A percentile compares a stretch with the other conserved stretches of the same genome.
Evolutionary conservation across 805 yeast species (phyloP).

Genomic region (Saturnispora sanitii): DNA sequence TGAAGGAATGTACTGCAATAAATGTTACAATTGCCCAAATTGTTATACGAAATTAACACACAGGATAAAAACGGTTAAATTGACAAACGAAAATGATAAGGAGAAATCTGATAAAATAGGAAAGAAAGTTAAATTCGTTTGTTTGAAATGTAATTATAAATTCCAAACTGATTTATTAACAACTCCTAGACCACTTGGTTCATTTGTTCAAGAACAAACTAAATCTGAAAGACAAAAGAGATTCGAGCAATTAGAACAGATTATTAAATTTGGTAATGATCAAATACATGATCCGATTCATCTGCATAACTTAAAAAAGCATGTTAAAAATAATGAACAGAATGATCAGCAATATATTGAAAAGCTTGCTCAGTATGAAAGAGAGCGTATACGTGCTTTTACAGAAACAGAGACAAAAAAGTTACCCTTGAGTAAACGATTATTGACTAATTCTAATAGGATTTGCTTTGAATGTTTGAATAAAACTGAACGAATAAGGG

Average conservation of each 20-base stretch:
- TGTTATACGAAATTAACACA: constrained; percentile 19
- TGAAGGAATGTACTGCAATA: too few relatives aligned
- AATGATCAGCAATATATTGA: too few relatives aligned
- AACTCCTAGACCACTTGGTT: not conserved
- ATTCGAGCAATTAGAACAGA: not conserved
- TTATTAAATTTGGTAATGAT: not conserved
- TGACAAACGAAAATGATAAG: not conserved
- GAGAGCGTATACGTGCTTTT: too few relatives aligned
- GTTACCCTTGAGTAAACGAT: too few relatives aligned
- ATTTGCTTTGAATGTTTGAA: too few relatives aligned
- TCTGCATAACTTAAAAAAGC: too few relatives aligned
- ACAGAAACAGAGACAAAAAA: too few relatives aligned
- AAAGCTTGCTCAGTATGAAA: too few relatives aligned
- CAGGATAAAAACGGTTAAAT: not conserved
- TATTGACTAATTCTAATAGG: too few relatives aligned
- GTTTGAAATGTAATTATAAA: not conserved
- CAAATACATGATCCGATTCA: not conserved
- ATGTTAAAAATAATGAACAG: too few relatives aligned
- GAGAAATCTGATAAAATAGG: constrained; percentile 11
- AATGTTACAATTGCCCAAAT: constrained; percentile 29
- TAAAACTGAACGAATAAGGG: too few relatives aligned
- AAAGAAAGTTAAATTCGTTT: constrained; percentile 1
- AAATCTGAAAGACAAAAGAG: not conserved
- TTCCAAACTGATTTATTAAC: constrained; percentile 5
- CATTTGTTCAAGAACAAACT: constrained; percentile 2